Percentiles rank a stretch among this genome's conserved stretches.
Evolutionary conservation across 2,329 filamentous ascomycete genomes (phyloP).

Genomic region (Esteya vermicola): DNA sequence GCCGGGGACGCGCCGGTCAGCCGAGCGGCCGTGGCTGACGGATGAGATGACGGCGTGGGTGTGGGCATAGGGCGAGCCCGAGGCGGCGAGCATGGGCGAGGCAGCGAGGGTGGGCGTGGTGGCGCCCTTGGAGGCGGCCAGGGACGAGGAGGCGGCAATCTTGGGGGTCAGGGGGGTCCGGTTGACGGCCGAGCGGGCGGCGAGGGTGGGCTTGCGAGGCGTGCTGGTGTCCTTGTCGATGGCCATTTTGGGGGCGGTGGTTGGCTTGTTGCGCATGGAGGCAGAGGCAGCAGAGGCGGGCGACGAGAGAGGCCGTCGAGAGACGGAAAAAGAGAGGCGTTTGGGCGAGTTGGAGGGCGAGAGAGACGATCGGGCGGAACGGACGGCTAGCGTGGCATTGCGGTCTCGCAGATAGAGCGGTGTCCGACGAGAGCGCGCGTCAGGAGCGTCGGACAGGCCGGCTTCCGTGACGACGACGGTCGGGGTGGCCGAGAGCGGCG

Average conservation of each 20-base stretch:
- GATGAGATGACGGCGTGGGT: no score
- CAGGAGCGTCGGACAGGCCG: background rate
- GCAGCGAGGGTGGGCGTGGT: background rate
- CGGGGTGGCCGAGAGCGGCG: background rate
- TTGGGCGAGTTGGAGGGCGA: background rate
- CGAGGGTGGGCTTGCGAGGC: constrained; percentile 45
- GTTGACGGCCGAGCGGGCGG: constrained; percentile 27
- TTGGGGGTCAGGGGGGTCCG: constrained; percentile 40
- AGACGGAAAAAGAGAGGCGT: background rate
- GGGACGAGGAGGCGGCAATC: constrained; percentile 25
- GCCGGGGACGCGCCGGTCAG: no score
- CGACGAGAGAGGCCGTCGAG: background rate
- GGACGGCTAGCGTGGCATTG: constrained; percentile 19
- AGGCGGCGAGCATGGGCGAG: constrained; percentile 16
- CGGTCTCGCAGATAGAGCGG: constrained; percentile 19
- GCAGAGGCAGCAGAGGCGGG: background rate
- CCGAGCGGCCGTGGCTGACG: no score
- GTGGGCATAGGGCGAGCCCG: no score
- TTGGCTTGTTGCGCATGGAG: constrained; percentile 11
- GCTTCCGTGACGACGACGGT: background rate
- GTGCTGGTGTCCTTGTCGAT: constrained; percentile 22
- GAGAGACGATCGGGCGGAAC: background rate
- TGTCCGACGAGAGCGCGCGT: constrained; percentile 2
- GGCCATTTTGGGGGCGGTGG: constrained; percentile 18
- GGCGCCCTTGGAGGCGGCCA: background rate